phyloP scores from a whole-genome alignment of 2,329 filamentous ascomycete genomes.

The Trichothecium roseum region DNA sequence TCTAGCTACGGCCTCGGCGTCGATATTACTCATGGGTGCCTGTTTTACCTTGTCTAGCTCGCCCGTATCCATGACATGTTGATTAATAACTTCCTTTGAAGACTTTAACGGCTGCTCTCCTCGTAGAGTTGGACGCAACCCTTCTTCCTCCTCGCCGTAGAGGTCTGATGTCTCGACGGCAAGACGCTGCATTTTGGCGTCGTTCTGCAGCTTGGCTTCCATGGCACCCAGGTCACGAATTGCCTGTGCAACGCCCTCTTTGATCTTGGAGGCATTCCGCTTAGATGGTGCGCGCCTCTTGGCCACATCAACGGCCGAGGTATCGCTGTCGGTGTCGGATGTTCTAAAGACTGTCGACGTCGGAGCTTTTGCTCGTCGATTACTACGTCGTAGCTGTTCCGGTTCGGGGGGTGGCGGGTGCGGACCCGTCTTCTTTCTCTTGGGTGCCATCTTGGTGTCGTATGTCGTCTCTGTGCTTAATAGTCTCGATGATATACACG shows the following conservation, averaged over 20 bases:
- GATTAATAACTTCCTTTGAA: constrained; percentile 1
- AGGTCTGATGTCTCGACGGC: constrained; percentile 32
- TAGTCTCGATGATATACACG: too few relatives aligned
- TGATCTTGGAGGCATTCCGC: constrained; percentile 5
- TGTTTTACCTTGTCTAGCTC: constrained; percentile 8
- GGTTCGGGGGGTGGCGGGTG: constrained; percentile 11
- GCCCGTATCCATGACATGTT: constrained; percentile 4
- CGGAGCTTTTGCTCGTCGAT: constrained; percentile 9
- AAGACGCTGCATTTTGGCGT: constrained; percentile 33
- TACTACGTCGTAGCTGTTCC: constrained; percentile 15
- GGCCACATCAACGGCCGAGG: constrained; percentile 3
- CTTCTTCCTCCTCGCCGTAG: constrained; percentile 1
- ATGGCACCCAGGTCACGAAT: constrained; percentile 37
- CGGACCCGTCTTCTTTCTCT: constrained; percentile 22
- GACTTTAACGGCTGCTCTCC: constrained; percentile 3
- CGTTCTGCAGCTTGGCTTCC: constrained; percentile 33
- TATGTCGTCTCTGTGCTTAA: not conserved
- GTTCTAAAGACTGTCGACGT: constrained; percentile 1
- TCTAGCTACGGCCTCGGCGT: constrained; percentile 10
- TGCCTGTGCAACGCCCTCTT: constrained; percentile 24
- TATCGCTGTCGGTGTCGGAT: not conserved
- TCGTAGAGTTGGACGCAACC: not conserved
- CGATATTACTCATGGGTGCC: constrained; percentile 11
- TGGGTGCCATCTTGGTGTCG: constrained; percentile 21
- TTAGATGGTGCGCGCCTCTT: not conserved